A percentile compares a stretch with the other conserved stretches of the same genome.
phyloP scores from a whole-genome alignment of 768 basidiomycete species.

The Pulveroboletus sp. region DNA sequence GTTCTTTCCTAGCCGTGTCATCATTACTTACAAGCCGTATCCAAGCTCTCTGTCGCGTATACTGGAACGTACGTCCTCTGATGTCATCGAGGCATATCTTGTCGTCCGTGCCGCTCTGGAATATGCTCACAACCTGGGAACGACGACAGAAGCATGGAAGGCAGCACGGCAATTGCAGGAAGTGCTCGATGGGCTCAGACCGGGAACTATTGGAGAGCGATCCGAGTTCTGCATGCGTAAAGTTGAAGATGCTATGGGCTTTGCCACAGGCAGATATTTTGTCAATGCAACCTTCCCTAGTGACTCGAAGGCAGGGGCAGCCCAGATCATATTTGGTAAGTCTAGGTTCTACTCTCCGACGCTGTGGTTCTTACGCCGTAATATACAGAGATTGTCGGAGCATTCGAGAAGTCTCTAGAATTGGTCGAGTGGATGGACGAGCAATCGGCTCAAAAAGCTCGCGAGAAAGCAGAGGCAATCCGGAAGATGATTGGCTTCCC shows the following conservation, averaged over 20 bases:
- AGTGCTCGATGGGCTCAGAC: constrained; percentile 77
- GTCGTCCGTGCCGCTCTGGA: constrained; percentile 69
- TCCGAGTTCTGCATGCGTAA: constrained; percentile 76
- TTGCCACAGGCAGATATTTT: constrained; percentile 86
- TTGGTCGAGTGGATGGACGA: constrained; percentile 91
- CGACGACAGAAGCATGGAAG: constrained; percentile 75
- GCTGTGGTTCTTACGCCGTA: constrained; percentile 5
- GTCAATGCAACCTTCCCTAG: constrained; percentile 81
- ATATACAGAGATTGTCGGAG: constrained; percentile 65
- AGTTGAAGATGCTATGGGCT: constrained; percentile 79
- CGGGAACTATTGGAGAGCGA: constrained; percentile 80
- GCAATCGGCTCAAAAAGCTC: constrained; percentile 74
- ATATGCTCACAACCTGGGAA: constrained; percentile 70
- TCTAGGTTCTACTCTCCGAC: not conserved
- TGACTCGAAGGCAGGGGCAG: constrained; percentile 76
- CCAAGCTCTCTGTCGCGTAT: constrained; percentile 63
- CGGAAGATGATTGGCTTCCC: constrained; percentile 95
- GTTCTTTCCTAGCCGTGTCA: constrained; percentile 68
- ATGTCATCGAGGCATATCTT: constrained; percentile 85
- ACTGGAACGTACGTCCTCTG: constrained; percentile 60
- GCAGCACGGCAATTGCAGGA: constrained; percentile 70
- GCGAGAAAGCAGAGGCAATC: constrained; percentile 61
- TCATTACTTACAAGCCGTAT: constrained; percentile 83
- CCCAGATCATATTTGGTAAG: constrained; percentile 76
- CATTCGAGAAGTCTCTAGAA: constrained; percentile 77